phyloP scores from a whole-genome alignment of 208 protist genomes.

The Acanthamoeba lenticulata region DNA sequence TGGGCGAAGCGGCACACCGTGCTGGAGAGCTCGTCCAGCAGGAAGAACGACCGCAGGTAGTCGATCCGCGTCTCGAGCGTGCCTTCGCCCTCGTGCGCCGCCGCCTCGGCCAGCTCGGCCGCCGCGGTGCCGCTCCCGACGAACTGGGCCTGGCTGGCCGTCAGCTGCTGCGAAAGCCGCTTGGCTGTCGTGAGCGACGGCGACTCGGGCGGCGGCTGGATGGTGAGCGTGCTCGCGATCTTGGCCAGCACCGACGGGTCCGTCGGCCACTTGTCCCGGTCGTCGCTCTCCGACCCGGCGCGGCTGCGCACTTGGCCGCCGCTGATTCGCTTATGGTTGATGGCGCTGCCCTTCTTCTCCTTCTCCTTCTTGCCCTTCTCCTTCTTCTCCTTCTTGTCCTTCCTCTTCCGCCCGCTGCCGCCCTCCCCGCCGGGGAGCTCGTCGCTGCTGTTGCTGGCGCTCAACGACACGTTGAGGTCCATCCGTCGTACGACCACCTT shows the following conservation, averaged over 20 bases:
- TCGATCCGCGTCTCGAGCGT: neutral
- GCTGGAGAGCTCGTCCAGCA: neutral
- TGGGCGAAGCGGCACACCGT: neutral
- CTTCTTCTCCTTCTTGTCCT: neutral
- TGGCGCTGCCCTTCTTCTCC: neutral
- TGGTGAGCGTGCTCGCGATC: neutral
- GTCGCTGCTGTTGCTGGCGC: neutral
- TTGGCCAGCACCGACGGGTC: neutral
- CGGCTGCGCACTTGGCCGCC: neutral
- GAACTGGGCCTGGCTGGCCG: neutral
- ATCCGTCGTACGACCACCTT: neutral
- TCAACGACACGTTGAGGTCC: neutral
- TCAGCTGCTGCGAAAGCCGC: neutral
- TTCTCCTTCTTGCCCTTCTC: neutral
- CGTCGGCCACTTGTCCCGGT: neutral
- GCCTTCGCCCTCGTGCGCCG: neutral
- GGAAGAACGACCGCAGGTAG: neutral
- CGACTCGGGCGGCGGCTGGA: neutral
- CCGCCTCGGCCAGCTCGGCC: too few species aligned
- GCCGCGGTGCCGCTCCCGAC: neutral
- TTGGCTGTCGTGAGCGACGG: neutral
- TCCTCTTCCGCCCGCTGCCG: neutral
- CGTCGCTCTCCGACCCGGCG: neutral
- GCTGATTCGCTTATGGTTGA: neutral
- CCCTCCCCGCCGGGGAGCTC: neutral